A percentile compares a stretch with the other conserved stretches of the same genome.
Conservation (phyloP, 352 stramenopile species). For the Pythium scleroteichum region DNA sequence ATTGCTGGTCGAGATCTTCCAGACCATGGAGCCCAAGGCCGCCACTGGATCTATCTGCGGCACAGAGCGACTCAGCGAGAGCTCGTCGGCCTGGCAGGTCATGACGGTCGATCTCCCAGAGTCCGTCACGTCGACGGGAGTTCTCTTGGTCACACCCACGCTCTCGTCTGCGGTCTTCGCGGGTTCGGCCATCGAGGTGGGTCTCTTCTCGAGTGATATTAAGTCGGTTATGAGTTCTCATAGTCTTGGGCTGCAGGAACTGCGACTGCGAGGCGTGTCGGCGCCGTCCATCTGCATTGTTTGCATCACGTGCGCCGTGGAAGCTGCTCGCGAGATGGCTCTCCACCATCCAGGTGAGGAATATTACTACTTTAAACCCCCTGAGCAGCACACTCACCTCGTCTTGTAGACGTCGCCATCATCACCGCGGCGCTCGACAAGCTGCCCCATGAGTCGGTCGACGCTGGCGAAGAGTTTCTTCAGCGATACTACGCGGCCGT, state of each 20-base stretch:
- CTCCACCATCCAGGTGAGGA: slow-evolving; percentile 13
- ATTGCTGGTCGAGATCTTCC: slow-evolving; percentile 19
- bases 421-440: slow-evolving; percentile 21
- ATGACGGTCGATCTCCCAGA: slow-evolving; percentile 19
- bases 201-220: neutral
- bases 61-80: slow-evolving; percentile 1
- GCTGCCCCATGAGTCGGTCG: neutral
- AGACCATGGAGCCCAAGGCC: slow-evolving; percentile 22
- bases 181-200: slow-evolving; percentile 18
- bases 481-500: slow-evolving; percentile 10
- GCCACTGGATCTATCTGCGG: slow-evolving; percentile 6
- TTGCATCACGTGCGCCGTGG: slow-evolving; percentile 17
- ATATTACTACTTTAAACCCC: neutral
- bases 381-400: neutral
- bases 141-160: slow-evolving; percentile 15
- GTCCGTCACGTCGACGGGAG: slow-evolving; percentile 1
- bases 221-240: neutral
- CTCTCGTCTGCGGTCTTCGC: slow-evolving; percentile 3
- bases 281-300: slow-evolving; percentile 16
- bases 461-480: slow-evolving; percentile 6
- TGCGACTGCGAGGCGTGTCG: slow-evolving; percentile 9
- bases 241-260: slow-evolving; percentile 1
- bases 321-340: slow-evolving; percentile 1
- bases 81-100: slow-evolving; percentile 9
- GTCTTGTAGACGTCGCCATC: slow-evolving; percentile 17